Evolutionary conservation across 2,329 filamentous ascomycete genomes (phyloP), one percentile per base, ranked within the genome.

Genomic region (Talaromyces sp.): DNA sequence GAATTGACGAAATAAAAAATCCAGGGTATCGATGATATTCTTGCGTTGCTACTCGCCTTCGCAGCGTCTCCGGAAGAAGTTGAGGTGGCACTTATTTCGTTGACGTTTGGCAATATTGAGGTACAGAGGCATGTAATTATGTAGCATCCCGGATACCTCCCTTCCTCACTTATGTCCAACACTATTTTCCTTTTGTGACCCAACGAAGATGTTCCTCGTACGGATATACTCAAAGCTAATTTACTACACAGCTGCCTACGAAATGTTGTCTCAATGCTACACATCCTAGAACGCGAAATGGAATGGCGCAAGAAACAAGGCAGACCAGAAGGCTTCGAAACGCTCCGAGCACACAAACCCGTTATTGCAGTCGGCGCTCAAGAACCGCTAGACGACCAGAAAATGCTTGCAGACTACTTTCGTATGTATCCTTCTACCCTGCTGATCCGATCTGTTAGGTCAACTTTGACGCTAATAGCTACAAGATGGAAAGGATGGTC

Each of bases 81-180:
- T 24, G 92, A 98, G 76, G 83, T 98, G 41, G 78, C 91, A 56
- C 85, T 98, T 77, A 84, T 99, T 64, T 96, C 93, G 1, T 85
- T 97, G 66, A 97, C 93, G 0, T 97, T 95, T 77, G 95, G 95
- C 64, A 99, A 99, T 75, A 91, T 98, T 24, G 88, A 93, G 70
- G 87, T 97, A 16, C 85, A 93, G 68, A 93, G 88, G 90, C 92
- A 77, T 52, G 35, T 10, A 13, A 31, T 31, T 60, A 37, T 24
- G 22, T 39, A 24, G 9, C 13, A 37, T 37, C 9, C 13, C 35
- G 9, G 35, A 2, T 37, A 13, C 35, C 13, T 37, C 35, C 3
- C 35, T 37, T 37, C 1, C 7, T 37, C 3, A 37, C 2, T 13
- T 8, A 13, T 8, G 13, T 37, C 35, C 1, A 9, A 37, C 35